Percentiles rank a stretch among this genome's conserved stretches.
Evolutionary conservation across 2,329 filamentous ascomycete genomes (phyloP).

Genomic region (Sporothrix mexicana): DNA sequence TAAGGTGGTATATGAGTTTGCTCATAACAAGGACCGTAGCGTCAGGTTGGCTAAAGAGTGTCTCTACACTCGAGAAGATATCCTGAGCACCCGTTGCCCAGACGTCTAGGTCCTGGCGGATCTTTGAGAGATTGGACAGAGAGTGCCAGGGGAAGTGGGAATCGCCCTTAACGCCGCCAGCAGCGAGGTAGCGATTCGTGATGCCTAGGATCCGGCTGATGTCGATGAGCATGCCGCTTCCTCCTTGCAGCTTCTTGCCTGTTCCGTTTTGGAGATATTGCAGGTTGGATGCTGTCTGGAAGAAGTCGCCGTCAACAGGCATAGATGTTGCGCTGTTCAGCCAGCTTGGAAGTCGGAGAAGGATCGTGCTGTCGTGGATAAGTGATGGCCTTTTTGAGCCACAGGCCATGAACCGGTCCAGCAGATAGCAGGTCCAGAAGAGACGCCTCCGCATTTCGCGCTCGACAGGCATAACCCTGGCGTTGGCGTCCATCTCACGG

Average conservation of each 20-base stretch:
- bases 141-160: slow-evolving; percentile 92
- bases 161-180: slow-evolving; percentile 85
- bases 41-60: slow-evolving; percentile 77
- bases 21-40: slow-evolving; percentile 79
- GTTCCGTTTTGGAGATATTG: slow-evolving; percentile 72
- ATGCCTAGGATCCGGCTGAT: slow-evolving; percentile 82
- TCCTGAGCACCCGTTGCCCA: slow-evolving; percentile 85
- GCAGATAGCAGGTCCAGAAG: slow-evolving; percentile 88
- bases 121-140: slow-evolving; percentile 82
- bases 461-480: slow-evolving; percentile 69
- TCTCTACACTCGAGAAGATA: slow-evolving; percentile 75
- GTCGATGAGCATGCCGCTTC: slow-evolving; percentile 81
- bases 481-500: slow-evolving; percentile 70
- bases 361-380: slow-evolving; percentile 76
- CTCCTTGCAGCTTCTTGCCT: slow-evolving; percentile 71
- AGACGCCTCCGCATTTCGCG: slow-evolving; percentile 78
- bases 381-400: slow-evolving; percentile 84
- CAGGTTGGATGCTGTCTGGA: slow-evolving; percentile 77
- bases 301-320: slow-evolving; percentile 77
- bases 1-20: slow-evolving; percentile 85
- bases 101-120: slow-evolving; percentile 80
- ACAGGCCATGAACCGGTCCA: slow-evolving; percentile 82
- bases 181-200: slow-evolving; percentile 82
- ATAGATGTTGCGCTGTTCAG: slow-evolving; percentile 65
- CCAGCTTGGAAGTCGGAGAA: slow-evolving; percentile 78